These are phyloP conservation scores for Pythium plurisporium DNA, from an alignment of 352 stramenopile species.

Conservation along the genomic window DNA sequence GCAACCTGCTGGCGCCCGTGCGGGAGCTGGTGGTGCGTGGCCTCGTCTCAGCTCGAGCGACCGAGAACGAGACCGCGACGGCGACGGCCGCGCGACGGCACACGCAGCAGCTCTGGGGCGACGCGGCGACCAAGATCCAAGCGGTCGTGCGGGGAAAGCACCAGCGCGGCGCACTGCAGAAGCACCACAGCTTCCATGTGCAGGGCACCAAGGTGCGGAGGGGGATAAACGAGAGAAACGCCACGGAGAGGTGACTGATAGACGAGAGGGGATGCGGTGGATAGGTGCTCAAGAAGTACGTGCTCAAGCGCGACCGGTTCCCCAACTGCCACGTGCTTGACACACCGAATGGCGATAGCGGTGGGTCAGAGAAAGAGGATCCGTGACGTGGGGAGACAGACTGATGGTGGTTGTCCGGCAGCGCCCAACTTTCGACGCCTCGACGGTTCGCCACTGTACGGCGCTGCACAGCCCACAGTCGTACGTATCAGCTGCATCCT, in stretches of 20 bases:
- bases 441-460: conserved; percentile 66
- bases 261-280: no score
- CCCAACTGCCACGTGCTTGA: conserved; percentile 72
- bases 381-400: no score
- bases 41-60: conserved; percentile 5
- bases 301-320: conserved; percentile 81
- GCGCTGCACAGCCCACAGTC: conserved; percentile 65
- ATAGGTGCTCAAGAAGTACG: conserved; percentile 74
- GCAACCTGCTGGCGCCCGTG: conserved; percentile 48
- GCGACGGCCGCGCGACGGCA: conserved; percentile 8
- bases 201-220: conserved; percentile 72
- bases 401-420: conserved; percentile 17
- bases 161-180: conserved; percentile 41
- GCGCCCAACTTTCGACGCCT: conserved; percentile 77
- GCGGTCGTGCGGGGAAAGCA: conserved; percentile 56
- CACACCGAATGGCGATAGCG: conserved; percentile 56
- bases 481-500: conserved; percentile 29
- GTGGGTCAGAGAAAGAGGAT: no score
- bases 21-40: conserved; percentile 36
- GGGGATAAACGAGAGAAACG: no score
- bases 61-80: background rate
- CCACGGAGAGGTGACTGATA: background rate
- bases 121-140: conserved; percentile 67
- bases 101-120: conserved; percentile 28
- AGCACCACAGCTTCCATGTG: conserved; percentile 51